These are phyloP conservation scores for Sarocladium kiliense DNA, from an alignment of 2,329 filamentous ascomycete genomes.

Conservation along the genomic window DNA sequence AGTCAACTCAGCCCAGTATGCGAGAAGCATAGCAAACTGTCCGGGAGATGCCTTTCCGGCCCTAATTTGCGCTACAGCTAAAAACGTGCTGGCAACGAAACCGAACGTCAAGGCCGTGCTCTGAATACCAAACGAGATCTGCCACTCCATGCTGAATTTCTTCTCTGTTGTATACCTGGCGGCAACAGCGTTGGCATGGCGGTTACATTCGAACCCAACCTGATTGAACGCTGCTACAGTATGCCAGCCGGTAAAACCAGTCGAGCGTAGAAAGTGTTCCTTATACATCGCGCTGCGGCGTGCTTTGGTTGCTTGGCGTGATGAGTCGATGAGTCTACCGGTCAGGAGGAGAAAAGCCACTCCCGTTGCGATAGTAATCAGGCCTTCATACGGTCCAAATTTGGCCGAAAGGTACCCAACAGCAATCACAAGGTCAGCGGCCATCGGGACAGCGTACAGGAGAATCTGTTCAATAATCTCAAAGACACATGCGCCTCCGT, in stretches of 20 bases:
- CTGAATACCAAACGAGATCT: slow-evolving; percentile 50
- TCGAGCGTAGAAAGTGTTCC: slow-evolving; percentile 50
- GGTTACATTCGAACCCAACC: slow-evolving; percentile 48
- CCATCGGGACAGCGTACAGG: slow-evolving; percentile 53
- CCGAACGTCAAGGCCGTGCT: slow-evolving; percentile 63
- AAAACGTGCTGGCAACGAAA: slow-evolving; percentile 57
- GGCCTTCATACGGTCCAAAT: slow-evolving; percentile 56
- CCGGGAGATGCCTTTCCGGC: slow-evolving; percentile 56
- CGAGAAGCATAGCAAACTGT: slow-evolving; percentile 65
- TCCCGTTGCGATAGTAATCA: slow-evolving; percentile 55
- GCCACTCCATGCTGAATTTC: slow-evolving; percentile 36
- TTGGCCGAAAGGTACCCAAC: slow-evolving; percentile 54
- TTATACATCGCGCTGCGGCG: slow-evolving; percentile 47
- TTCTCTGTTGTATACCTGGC: slow-evolving; percentile 32
- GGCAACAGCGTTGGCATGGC: slow-evolving; percentile 46
- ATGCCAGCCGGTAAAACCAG: slow-evolving; percentile 54
- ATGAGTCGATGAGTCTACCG: slow-evolving; percentile 43
- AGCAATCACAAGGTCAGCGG: slow-evolving; percentile 55
- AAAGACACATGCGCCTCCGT: slow-evolving; percentile 47
- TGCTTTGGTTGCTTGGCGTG: slow-evolving; percentile 35
- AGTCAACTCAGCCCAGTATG: slow-evolving; percentile 70
- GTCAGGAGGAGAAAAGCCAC: slow-evolving; percentile 52
- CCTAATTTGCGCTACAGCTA: slow-evolving; percentile 62
- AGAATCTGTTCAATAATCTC: slow-evolving; percentile 53
- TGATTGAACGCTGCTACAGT: slow-evolving; percentile 58